phyloP scores from a whole-genome alignment of 2,329 filamentous ascomycete species.

The Colletotrichum tabaci region DNA sequence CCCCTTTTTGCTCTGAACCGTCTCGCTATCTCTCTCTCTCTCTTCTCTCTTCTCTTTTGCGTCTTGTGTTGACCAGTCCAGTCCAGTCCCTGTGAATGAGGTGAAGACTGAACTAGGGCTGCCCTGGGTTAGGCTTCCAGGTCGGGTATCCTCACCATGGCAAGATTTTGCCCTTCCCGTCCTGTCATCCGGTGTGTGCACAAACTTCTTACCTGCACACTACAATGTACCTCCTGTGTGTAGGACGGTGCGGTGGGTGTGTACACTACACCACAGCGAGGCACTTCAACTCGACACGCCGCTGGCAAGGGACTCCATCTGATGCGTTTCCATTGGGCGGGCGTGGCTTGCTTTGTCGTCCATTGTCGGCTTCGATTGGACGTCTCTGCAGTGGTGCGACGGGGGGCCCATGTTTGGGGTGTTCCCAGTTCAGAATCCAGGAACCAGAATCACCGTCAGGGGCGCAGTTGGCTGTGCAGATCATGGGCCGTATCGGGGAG shows the following conservation, averaged over 20 bases:
- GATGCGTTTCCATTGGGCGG: constrained; percentile 12
- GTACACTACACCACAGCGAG: not conserved
- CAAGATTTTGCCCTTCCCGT: constrained; percentile 1
- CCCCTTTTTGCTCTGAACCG: not conserved
- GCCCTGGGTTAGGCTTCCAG: not conserved
- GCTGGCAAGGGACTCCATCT: constrained; percentile 17
- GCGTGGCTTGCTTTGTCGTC: constrained; percentile 4
- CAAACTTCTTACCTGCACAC: constrained; percentile 2
- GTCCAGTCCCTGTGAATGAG: too few species aligned
- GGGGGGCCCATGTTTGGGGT: constrained; percentile 21
- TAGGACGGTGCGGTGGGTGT: not conserved
- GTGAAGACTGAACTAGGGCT: not conserved
- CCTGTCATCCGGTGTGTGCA: constrained; percentile 29
- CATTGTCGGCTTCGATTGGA: constrained; percentile 31
- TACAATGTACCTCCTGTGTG: not conserved
- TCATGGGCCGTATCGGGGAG: constrained; percentile 12
- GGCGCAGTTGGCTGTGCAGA: constrained; percentile 38
- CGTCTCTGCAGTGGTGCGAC: constrained; percentile 9
- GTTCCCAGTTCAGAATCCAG: constrained; percentile 26
- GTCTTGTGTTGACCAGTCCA: not conserved
- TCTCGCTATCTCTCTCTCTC: not conserved
- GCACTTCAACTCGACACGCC: constrained; percentile 26
- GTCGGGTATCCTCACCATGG: not conserved
- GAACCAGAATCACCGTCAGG: constrained; percentile 40
- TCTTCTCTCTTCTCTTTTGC: not conserved